Conservation (phyloP, 768 basidiomycete genomes). For the Pleurotus pulmonarius region DNA sequence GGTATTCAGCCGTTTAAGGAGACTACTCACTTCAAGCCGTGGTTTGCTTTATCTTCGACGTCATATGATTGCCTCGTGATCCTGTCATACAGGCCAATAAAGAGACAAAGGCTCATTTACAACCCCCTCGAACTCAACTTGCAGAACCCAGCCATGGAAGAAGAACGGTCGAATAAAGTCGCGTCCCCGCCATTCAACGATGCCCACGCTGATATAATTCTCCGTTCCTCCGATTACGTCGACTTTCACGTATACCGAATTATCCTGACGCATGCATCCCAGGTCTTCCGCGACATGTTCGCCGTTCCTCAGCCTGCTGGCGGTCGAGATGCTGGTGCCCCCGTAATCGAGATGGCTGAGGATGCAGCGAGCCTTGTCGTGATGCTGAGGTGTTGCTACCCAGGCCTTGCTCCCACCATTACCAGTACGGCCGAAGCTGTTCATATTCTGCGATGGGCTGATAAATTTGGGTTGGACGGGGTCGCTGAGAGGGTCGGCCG, state of each 20-base stretch:
- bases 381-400: constrained; percentile 3
- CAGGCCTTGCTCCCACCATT: background rate
- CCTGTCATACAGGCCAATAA: no score
- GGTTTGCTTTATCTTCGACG: no score
- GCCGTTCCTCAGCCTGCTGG: constrained; percentile 1
- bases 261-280: background rate
- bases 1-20: no score
- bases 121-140: no score
- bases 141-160: no score
- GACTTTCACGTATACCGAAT: background rate
- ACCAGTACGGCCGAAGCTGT: background rate
- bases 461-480: constrained; percentile 27
- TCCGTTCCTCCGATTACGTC: constrained; percentile 6
- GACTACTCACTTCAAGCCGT: no score
- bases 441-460: constrained; percentile 13
- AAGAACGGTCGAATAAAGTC: background rate
- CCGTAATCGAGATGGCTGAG: constrained; percentile 12
- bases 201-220: constrained; percentile 2
- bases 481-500: constrained; percentile 23
- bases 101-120: no score
- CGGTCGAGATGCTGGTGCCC: background rate
- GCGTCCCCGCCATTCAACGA: background rate
- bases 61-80: no score
- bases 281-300: constrained; percentile 2
- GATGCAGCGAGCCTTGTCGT: constrained; percentile 9